Base-by-base conservation (phyloP, 768 basidiomycete genomes). In the Obba rivulosa region DNA sequence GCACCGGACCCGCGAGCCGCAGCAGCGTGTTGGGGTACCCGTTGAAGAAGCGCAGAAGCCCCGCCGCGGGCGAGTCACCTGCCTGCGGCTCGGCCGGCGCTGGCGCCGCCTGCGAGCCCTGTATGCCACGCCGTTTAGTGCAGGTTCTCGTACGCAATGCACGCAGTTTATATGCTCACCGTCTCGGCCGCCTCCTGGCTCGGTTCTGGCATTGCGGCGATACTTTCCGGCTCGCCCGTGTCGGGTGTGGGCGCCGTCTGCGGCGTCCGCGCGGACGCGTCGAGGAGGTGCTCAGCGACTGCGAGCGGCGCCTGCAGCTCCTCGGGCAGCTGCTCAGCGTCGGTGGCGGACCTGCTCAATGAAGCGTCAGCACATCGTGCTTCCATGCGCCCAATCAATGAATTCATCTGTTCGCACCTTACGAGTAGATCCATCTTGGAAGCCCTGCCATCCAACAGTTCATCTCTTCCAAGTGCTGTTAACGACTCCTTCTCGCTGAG, bases 401-500 rank as follows among this genome's bases (percentile, higher is more conserved):
- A 49, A 34, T 40, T n/a, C 28, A 5, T 5, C 7, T 24, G 57
- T 39, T 70, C 76, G 53, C 57, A 88, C 88, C 86, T 76, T 38
- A 81, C 79, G 46, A 90, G 74, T 20, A 86, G 68, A 24, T 76
- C 66, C 80, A 85, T 80, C 68, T 77, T 81, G 45, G 72, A 69
- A 47, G 81, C 73, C 57, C 80, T 73, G 58, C 85, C 81, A 57
- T 90, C 84, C 59, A 87, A 74, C 57, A 92, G 66, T 64, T 89
- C 87, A 45, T 89, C 86, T 42, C 87, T 72, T 21, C 87, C 87
- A 39, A 89, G 68, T 21, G 65, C 75, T 51, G 81, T 83, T 64
- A 89, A 62, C 16, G 79, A 79, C 65, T 87, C 88, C 71, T 89
- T 89, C 72, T 92, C 88, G 41, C 74, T 77, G 5, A 81, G 66